phyloP scores from a whole-genome alignment of 352 stramenopile species.

The Blastocystis sp. region DNA sequence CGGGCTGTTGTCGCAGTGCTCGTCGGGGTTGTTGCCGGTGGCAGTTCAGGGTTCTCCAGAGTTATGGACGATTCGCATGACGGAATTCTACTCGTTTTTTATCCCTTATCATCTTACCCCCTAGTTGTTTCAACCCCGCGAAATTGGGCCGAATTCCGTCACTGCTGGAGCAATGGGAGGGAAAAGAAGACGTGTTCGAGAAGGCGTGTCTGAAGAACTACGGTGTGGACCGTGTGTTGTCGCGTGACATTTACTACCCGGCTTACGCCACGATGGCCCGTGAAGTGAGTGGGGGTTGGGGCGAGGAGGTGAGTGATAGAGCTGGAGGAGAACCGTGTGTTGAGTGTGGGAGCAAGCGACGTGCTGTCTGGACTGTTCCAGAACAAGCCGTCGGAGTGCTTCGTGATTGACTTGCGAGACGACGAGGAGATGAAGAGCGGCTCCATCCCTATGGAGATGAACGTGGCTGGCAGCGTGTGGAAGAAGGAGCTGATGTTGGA shows the following conservation, averaged over 20 bases:
- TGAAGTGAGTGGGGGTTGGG: background rate
- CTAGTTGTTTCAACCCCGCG: slow-evolving; percentile 21
- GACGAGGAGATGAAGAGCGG: background rate
- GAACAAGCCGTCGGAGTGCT: background rate
- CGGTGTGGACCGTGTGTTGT: slow-evolving; percentile 50
- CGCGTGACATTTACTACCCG: slow-evolving; percentile 42
- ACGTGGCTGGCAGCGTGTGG: slow-evolving; percentile 35
- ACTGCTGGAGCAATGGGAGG: slow-evolving; percentile 41
- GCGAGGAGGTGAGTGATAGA: background rate
- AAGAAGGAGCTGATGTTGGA: slow-evolving; percentile 7
- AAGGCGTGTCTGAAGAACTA: slow-evolving; percentile 45
- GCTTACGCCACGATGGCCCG: background rate
- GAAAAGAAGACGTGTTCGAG: slow-evolving; percentile 4
- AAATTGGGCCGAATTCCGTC: background rate
- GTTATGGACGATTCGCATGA: slow-evolving; percentile 6
- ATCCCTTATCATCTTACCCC: background rate
- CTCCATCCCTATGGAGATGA: background rate
- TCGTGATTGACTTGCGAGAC: slow-evolving; percentile 27
- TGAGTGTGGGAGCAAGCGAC: slow-evolving; percentile 4
- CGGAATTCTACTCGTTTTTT: slow-evolving; percentile 25
- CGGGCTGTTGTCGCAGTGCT: slow-evolving; percentile 8
- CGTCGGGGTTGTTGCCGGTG: slow-evolving; percentile 9
- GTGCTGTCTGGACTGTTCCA: background rate
- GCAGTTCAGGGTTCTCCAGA: background rate
- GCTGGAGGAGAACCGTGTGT: background rate